Evolutionary conservation across 2,329 filamentous ascomycete species (phyloP), one percentile per base, ranked within the genome.

Genomic region (Paraphaeosphaeria sporulosa): DNA sequence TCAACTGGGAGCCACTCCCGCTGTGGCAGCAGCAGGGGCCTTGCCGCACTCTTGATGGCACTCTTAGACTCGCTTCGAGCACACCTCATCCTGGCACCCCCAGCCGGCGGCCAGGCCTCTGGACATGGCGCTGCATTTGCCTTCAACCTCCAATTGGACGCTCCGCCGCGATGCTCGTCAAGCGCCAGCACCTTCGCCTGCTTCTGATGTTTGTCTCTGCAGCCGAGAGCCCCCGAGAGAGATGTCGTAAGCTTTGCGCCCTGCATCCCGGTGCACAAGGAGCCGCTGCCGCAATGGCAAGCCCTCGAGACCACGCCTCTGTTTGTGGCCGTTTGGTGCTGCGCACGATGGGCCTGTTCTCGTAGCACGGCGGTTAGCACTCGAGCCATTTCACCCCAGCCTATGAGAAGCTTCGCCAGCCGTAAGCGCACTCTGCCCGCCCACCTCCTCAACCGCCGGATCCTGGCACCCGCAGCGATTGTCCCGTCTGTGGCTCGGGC

Each of bases 361-460:
- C 66, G 64, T 69, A 62, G 63, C 58, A 69, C 64, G 68, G 69
- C 65, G 63, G 62, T 60, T 64, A 64, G 30, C 55, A 42, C 5
- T 58, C 60, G 65, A 64, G 59, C 61, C 38, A 65, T 57, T 34
- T 43, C 34, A 27, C 21, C 9, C 57, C 61, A 65, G 59, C 74
- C 73, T 70, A 76, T 75, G 69, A 71, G 64, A 48, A 44, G 47
- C 46, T 51, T 48, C 44, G 59, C 30, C 62, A 51, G 55, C 62
- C 59, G 63, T 68, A 55, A 55, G 62, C 60, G 62, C 63, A 50
- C 49, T 5, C 25, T 40, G 36, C 23, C 34, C 21, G 38, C 56
- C 59, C 63, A 42, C 50, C 47, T 46, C 50, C 47, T 46, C 55
- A 49, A 44, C 23, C 40, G 53, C 42, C 42, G 19, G n/a, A 51